Base-by-base conservation (phyloP, 495 filamentous ascomycete genomes). In the Xylaria sp. region DNA sequence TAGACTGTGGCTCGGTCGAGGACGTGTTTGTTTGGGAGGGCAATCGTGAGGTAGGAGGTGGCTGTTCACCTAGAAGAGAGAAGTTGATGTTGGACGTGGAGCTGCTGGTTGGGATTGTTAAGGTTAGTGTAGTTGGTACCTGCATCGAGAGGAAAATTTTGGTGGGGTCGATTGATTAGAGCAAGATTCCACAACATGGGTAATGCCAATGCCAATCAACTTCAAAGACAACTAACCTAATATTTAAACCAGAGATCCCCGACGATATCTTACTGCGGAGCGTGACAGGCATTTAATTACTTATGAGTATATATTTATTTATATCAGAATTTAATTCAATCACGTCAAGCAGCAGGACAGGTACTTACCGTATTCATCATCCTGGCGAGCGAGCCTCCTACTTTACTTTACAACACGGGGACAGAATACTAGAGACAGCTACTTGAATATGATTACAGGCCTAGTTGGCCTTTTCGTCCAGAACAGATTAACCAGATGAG, bases 101-200 rank as follows among this genome's bases (percentile, higher is more conserved):
- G n/a, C 35, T 57, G 26, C 8, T 57, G 29, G 53, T 29, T 40
- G 1, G 57, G 58, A 61, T 53, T 53, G 50, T 53, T n/a, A n/a
- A n/a, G n/a, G n/a, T n/a, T n/a, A n/a, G n/a, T n/a, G n/a, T n/a
- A n/a, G n/a, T n/a, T n/a, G n/a, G n/a, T n/a, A n/a, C n/a, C n/a
- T n/a, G n/a, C n/a, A 29, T 29, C 4, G 8, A 9, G 0, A 17
- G 6, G 72, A 73, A 74, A 71, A 35, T 76, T 76, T 74, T 74
- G 64, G 75, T 76, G 75, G 72, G 75, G 75, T 69, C 58, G n/a
- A 67, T 55, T 62, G 64, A 44, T 53, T 53, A 65, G 66, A 43
- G 52, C 52, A 31, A 31, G 52, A 55, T 55, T 6, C 52, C 52
- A 14, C 50, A 29, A 53, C 50, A 4, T 29, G 24, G 0, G 6